Conservation (phyloP, 1,284 basidiomycete genomes). For the Apiotrichum gracile region DNA sequence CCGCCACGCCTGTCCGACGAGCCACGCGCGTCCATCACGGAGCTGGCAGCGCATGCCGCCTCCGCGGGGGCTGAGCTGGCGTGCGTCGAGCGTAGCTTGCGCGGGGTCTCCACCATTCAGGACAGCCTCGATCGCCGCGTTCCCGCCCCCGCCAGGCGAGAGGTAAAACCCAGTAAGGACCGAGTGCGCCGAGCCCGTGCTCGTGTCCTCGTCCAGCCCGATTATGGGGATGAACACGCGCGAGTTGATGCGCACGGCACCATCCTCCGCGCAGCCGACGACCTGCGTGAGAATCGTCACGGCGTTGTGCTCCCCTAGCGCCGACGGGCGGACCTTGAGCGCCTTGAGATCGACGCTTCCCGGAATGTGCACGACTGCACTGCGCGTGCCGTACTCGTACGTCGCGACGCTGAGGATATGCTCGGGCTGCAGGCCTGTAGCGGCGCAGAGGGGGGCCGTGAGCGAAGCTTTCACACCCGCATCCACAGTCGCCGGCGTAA, state of each 20-base stretch:
- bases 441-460: not conserved
- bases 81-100: not conserved
- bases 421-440: not conserved
- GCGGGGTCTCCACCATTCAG: not conserved
- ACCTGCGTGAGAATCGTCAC: slow-evolving; percentile 27
- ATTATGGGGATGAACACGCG: slow-evolving; percentile 29
- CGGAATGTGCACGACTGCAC: not conserved
- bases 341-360: not conserved
- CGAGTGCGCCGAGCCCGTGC: slow-evolving; percentile 34
- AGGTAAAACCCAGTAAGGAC: slow-evolving; percentile 31
- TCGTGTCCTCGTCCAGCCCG: slow-evolving; percentile 36
- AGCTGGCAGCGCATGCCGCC: slow-evolving; percentile 2
- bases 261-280: not conserved
- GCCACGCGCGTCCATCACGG: slow-evolving; percentile 5
- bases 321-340: not conserved
- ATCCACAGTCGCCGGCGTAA: slow-evolving; percentile 21
- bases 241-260: slow-evolving; percentile 10
- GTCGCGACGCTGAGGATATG: not conserved
- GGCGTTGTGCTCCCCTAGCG: not conserved
- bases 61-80: slow-evolving; percentile 6
- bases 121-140: not conserved
- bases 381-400: slow-evolving; percentile 1
- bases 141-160: not conserved
- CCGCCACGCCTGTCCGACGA: slow-evolving; percentile 9
- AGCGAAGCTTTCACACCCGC: not conserved